Conservation (phyloP, 179 eudicot genomes). For the Actinidia chinensis region DNA sequence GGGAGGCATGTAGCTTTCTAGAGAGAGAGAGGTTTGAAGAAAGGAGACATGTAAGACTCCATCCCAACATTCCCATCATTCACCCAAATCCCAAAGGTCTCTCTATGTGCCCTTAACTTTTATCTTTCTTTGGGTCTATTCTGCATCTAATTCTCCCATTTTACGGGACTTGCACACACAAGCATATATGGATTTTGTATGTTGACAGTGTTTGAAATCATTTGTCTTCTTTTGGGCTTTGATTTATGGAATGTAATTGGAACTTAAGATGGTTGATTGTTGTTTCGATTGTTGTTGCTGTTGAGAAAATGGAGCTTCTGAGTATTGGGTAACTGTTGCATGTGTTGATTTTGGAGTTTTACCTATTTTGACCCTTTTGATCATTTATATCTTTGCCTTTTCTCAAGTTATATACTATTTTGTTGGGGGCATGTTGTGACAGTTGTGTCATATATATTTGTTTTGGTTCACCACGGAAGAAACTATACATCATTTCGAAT, state of each 20-base stretch:
- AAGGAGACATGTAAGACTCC: constrained; percentile 29
- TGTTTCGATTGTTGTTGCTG: neutral
- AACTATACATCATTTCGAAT: no score
- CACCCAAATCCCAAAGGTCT: constrained; percentile 24
- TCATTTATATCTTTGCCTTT: neutral
- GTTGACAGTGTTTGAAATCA: neutral
- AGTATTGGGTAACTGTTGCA: constrained; percentile 11
- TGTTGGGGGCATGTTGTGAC: no score
- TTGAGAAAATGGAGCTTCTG: neutral
- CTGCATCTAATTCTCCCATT: neutral
- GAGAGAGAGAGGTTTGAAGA: constrained; percentile 19
- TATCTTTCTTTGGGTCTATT: neutral
- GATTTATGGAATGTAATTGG: constrained; percentile 10
- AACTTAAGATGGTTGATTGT: neutral
- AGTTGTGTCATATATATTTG: no score
- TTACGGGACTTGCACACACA: no score
- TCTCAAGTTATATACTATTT: no score
- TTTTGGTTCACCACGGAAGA: no score
- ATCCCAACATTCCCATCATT: constrained; percentile 27
- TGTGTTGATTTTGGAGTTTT: neutral
- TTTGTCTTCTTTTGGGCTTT: neutral
- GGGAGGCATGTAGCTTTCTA: neutral
- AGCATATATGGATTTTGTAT: no score
- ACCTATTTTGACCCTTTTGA: neutral
- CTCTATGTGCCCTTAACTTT: neutral